Percentiles rank a stretch among this genome's conserved stretches.
phyloP scores from a whole-genome alignment of 257 asterid species.

The Ehretia macrophylla region DNA sequence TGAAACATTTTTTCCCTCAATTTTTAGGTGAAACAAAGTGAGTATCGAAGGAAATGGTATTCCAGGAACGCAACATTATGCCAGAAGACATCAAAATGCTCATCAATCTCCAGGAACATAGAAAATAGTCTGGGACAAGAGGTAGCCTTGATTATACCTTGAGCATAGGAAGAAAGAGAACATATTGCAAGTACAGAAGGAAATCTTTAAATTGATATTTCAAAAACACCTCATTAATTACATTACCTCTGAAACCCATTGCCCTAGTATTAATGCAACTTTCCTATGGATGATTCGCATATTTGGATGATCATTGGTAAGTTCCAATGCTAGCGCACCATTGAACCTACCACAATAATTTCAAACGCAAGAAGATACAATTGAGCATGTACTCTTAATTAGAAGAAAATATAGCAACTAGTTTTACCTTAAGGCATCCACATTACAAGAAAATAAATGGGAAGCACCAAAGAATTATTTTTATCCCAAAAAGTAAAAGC shows the following conservation, averaged over 20 bases:
- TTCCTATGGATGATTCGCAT: slow-evolving; percentile 91
- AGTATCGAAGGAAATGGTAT: too few species aligned
- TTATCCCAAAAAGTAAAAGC: too few species aligned
- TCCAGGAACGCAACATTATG: too few species aligned
- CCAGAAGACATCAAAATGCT: too few species aligned
- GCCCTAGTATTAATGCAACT: slow-evolving; percentile 96
- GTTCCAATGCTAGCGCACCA: slow-evolving; percentile 83
- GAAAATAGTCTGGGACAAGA: too few species aligned
- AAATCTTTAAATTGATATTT: background rate
- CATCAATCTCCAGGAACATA: too few species aligned
- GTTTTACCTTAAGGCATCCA: background rate
- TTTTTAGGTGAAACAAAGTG: too few species aligned
- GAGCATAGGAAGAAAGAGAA: slow-evolving; percentile 9
- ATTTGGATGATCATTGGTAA: slow-evolving; percentile 75
- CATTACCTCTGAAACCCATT: slow-evolving; percentile 98
- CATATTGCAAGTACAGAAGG: background rate
- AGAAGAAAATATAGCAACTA: too few species aligned
- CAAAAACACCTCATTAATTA: slow-evolving; percentile 9
- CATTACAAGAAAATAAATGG: background rate
- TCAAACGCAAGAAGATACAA: slow-evolving; percentile 3
- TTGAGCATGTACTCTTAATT: background rate
- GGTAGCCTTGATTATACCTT: too few species aligned
- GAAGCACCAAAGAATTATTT: too few species aligned
- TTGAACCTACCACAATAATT: slow-evolving; percentile 69
- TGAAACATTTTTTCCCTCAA: too few species aligned